Percentiles rank a stretch among this genome's conserved stretches.
phyloP scores from a whole-genome alignment of 176 grass and related monocot genomes.

The Oryza longistaminata region DNA sequence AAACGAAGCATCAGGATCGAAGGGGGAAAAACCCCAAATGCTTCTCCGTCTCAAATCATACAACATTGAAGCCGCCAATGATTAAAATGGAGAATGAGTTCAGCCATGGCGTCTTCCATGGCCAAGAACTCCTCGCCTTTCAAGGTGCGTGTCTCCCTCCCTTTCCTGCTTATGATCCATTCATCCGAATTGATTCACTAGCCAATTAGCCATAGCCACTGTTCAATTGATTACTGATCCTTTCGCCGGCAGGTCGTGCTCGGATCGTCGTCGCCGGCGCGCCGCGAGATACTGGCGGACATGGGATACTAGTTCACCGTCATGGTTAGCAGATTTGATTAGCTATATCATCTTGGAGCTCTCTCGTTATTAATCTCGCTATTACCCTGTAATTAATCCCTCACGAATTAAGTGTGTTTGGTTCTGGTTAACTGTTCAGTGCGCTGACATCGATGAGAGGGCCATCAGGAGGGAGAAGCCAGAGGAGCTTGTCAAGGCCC shows the following conservation, averaged over 20 bases:
- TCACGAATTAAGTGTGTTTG: background rate
- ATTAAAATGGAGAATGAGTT: background rate
- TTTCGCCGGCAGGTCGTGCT: conserved; percentile 54
- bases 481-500: conserved; percentile 65
- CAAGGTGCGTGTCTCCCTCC: conserved; percentile 18
- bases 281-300: conserved; percentile 60
- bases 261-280: conserved; percentile 72
- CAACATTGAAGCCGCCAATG: background rate
- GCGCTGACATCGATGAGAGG: conserved; percentile 81
- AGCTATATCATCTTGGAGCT: background rate
- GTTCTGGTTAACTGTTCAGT: conserved; percentile 19
- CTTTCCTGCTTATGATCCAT: background rate
- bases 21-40: background rate
- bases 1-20: background rate
- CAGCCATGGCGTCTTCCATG: conserved; percentile 10
- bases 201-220: background rate
- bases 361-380: background rate
- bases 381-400: background rate
- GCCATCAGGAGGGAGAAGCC: conserved; percentile 65
- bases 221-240: background rate
- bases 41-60: background rate
- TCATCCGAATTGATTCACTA: background rate
- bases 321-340: conserved; percentile 36
- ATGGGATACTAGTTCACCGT: conserved; percentile 75
- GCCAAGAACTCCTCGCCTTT: background rate